A percentile compares a stretch with the other conserved stretches of the same genome.
Evolutionary conservation across 2,329 filamentous ascomycete genomes (phyloP).

Genomic region (Cladosporium sp.): DNA sequence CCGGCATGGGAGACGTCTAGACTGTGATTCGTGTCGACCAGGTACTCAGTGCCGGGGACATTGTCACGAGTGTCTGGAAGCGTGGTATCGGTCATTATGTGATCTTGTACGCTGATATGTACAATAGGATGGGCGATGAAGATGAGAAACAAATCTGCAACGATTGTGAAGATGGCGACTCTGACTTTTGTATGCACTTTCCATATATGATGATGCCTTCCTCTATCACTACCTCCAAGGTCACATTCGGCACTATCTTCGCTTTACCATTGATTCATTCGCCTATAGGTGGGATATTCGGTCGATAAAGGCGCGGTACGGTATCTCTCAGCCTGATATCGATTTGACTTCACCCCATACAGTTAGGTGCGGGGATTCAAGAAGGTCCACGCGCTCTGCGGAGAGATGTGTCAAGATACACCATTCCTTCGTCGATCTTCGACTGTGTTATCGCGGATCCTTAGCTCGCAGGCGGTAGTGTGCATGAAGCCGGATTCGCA

Average conservation of each 20-base stretch:
- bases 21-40: constrained; percentile 28
- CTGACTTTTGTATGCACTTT: background rate
- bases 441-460: background rate
- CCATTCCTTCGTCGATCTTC: too few relatives aligned
- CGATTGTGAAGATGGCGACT: background rate
- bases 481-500: too few relatives aligned
- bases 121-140: too few relatives aligned
- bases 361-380: constrained; percentile 4
- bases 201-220: background rate
- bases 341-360: background rate
- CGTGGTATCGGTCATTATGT: background rate
- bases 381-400: constrained; percentile 13
- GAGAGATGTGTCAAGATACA: too few relatives aligned
- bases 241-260: background rate
- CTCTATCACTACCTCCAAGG: background rate
- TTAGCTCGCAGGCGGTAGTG: background rate
- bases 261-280: background rate
- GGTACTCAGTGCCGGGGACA: constrained; percentile 34
- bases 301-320: background rate
- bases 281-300: background rate
- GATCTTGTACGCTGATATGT: background rate
- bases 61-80: constrained; percentile 14
- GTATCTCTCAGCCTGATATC: background rate
- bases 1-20: constrained; percentile 18
- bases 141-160: too few relatives aligned